Percentiles rank a stretch among this genome's conserved stretches.
Evolutionary conservation across 495 filamentous ascomycete species (phyloP).

Genomic region (Aspergillus baeticus): DNA sequence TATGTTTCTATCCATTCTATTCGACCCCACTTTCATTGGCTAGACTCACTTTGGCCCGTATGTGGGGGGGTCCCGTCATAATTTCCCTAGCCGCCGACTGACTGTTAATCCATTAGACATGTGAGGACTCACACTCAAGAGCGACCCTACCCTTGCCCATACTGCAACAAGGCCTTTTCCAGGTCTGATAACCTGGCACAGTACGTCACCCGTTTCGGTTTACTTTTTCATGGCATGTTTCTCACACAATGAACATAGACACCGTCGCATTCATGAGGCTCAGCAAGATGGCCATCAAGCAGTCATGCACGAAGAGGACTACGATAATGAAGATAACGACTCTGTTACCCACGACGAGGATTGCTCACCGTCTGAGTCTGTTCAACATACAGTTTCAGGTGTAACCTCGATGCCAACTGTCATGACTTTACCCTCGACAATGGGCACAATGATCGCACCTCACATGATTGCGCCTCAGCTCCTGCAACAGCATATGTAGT

Average conservation of each 20-base stretch:
- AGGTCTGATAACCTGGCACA: slow-evolving; percentile 98
- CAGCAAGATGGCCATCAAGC: slow-evolving; percentile 62
- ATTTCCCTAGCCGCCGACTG: slow-evolving; percentile 62
- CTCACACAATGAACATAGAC: slow-evolving; percentile 49
- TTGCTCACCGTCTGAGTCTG: slow-evolving; percentile 51
- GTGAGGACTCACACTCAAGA: slow-evolving; percentile 99
- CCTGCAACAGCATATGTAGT: slow-evolving; percentile 47
- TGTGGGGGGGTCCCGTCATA: slow-evolving; percentile 21
- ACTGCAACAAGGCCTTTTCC: slow-evolving; percentile 98
- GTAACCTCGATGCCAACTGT: slow-evolving; percentile 41
- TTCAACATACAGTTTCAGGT: slow-evolving; percentile 32
- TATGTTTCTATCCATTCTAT: slow-evolving; percentile 52
- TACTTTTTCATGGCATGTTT: neutral
- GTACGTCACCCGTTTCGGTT: slow-evolving; percentile 53
- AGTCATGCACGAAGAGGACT: slow-evolving; percentile 69
- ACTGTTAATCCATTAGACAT: slow-evolving; percentile 65
- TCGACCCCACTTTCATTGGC: slow-evolving; percentile 13
- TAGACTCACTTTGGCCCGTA: slow-evolving; percentile 1
- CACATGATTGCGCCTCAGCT: slow-evolving; percentile 49
- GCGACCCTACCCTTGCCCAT: slow-evolving; percentile 92
- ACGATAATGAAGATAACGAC: slow-evolving; percentile 71
- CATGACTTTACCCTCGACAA: slow-evolving; percentile 37
- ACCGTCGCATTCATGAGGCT: slow-evolving; percentile 93
- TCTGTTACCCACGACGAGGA: slow-evolving; percentile 74
- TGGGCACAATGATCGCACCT: slow-evolving; percentile 32